Evolutionary conservation across 805 yeast species (phyloP).

Genomic region (Barnettozyma sp.): DNA sequence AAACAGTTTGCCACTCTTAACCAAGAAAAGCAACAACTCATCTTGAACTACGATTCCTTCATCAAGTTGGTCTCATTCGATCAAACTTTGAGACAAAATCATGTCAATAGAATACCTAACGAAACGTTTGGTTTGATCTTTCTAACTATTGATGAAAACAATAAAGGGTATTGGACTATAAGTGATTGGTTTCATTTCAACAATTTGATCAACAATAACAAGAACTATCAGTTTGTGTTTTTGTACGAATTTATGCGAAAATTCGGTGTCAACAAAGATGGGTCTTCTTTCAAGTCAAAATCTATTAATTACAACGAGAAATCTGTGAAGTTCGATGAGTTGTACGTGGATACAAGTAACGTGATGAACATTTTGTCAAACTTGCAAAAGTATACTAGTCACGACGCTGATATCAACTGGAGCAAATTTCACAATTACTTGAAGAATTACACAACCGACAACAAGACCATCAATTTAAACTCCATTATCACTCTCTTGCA

Average conservation of each 20-base stretch:
- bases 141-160: slow-evolving; percentile 67
- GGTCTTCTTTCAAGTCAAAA: slow-evolving; percentile 18
- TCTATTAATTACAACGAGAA: slow-evolving; percentile 33
- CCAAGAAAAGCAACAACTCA: slow-evolving; percentile 27
- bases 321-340: slow-evolving; percentile 33
- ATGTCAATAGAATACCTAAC: slow-evolving; percentile 40
- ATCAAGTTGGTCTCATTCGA: slow-evolving; percentile 31
- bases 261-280: slow-evolving; percentile 30
- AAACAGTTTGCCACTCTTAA: slow-evolving; percentile 34
- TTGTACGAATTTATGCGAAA: slow-evolving; percentile 48
- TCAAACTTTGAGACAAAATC: slow-evolving; percentile 34
- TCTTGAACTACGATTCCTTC: slow-evolving; percentile 31
- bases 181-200: slow-evolving; percentile 73
- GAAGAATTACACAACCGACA: slow-evolving; percentile 17
- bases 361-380: slow-evolving; percentile 29
- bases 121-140: slow-evolving; percentile 68
- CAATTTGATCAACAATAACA: slow-evolving; percentile 41
- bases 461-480: slow-evolving; percentile 30
- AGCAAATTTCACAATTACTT: slow-evolving; percentile 20
- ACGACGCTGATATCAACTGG: slow-evolving; percentile 33
- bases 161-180: slow-evolving; percentile 59
- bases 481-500: slow-evolving; percentile 36
- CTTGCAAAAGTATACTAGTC: slow-evolving; percentile 27
- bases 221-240: slow-evolving; percentile 42
- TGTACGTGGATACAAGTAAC: slow-evolving; percentile 24